Evolutionary conservation across 2,329 filamentous ascomycete genomes (phyloP).

Genomic region (Exophiala xenobiotica): DNA sequence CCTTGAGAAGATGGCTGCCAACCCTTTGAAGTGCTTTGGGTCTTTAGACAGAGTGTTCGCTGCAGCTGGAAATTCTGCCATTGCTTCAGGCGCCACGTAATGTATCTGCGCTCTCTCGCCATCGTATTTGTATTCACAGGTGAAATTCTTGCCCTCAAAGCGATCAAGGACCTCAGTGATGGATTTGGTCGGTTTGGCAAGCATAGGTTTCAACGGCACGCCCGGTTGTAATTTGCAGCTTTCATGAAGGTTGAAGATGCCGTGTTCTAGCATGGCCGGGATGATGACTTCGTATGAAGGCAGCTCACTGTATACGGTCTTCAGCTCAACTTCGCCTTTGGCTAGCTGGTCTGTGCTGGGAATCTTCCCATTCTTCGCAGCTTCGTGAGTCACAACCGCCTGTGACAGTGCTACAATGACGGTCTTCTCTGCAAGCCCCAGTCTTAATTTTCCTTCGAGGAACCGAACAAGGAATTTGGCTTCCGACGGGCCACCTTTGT

Average conservation of each 20-base stretch:
- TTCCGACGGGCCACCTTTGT: constrained; percentile 92
- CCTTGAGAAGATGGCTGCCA: constrained; percentile 91
- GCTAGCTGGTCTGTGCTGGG: constrained; percentile 75
- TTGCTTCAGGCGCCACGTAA: constrained; percentile 81
- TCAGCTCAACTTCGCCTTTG: constrained; percentile 80
- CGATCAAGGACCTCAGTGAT: constrained; percentile 96
- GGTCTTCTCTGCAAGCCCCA: constrained; percentile 89
- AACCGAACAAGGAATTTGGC: constrained; percentile 93
- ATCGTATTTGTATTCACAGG: constrained; percentile 99
- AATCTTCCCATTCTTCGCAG: constrained; percentile 65
- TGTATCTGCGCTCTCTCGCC: constrained; percentile 98
- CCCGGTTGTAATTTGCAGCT: constrained; percentile 90
- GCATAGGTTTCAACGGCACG: constrained; percentile 95
- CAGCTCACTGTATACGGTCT: constrained; percentile 89
- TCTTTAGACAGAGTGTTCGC: constrained; percentile 64
- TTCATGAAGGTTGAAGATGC: constrained; percentile 77
- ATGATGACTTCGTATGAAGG: constrained; percentile 95
- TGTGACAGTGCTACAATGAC: constrained; percentile 88
- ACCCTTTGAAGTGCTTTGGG: constrained; percentile 57
- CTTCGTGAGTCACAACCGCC: constrained; percentile 81
- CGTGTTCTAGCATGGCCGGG: constrained; percentile 81
- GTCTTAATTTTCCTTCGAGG: constrained; percentile 86
- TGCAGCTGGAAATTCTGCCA: constrained; percentile 65
- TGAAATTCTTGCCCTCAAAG: constrained; percentile 93
- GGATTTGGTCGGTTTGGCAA: constrained; percentile 96